phyloP scores from a whole-genome alignment of 148 eudicot genomes.

The Spergularia bocconei region DNA sequence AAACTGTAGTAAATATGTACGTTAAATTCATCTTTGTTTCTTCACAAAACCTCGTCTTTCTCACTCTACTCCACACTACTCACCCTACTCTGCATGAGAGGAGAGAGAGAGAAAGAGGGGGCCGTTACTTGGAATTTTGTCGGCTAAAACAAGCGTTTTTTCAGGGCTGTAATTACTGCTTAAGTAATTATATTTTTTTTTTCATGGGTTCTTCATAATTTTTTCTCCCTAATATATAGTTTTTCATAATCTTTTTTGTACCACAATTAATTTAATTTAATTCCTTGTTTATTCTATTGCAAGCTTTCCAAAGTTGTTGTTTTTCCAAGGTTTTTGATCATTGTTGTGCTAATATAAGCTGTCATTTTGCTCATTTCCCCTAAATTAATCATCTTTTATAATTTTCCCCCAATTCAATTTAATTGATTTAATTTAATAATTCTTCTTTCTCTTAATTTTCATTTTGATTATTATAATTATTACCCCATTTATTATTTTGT shows the following conservation, averaged over 20 bases:
- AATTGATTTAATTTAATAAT: neutral
- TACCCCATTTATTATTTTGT: conserved; percentile 39
- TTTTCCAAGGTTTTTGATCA: conserved; percentile 20
- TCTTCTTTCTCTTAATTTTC: neutral
- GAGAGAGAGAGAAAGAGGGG: conserved; percentile 13
- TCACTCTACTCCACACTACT: neutral
- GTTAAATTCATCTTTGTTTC: neutral
- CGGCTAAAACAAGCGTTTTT: conserved; percentile 26
- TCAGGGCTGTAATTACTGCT: neutral
- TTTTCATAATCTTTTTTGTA: too few relatives aligned
- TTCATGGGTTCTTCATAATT: neutral
- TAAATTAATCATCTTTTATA: neutral
- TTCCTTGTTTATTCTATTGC: conserved; percentile 3
- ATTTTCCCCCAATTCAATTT: neutral
- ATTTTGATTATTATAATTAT: neutral
- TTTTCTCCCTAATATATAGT: neutral
- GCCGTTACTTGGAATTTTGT: conserved; percentile 31
- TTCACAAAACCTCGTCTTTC: too few relatives aligned
- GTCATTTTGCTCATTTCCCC: conserved; percentile 22
- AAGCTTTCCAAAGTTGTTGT: conserved; percentile 15
- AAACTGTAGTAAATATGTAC: neutral
- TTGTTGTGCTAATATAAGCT: conserved; percentile 22
- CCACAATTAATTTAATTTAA: neutral
- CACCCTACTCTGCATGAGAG: neutral
- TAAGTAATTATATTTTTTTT: neutral